Percentiles rank a stretch among this genome's conserved stretches.
phyloP scores from a whole-genome alignment of 1,284 basidiomycete genomes.

The Pterulicium gracile region DNA sequence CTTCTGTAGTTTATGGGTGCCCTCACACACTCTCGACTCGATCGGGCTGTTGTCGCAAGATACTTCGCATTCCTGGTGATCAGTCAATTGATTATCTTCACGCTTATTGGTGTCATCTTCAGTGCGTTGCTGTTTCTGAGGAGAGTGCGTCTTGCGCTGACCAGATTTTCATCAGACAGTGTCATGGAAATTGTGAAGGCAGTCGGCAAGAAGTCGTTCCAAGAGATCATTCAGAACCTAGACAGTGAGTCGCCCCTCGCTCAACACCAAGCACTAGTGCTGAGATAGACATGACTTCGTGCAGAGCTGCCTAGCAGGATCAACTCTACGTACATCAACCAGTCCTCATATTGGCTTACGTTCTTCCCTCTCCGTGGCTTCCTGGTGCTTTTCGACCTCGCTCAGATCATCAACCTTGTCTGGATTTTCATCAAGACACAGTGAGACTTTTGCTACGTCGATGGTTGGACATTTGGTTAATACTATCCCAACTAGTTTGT shows the following conservation, averaged over 20 bases:
- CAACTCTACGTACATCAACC: conserved; percentile 73
- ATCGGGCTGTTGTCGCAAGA: conserved; percentile 81
- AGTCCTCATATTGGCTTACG: conserved; percentile 87
- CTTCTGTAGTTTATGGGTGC: conserved; percentile 70
- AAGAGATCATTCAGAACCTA: conserved; percentile 57
- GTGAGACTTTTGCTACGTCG: conserved; percentile 19
- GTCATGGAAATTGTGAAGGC: conserved; percentile 58
- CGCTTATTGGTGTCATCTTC: conserved; percentile 81
- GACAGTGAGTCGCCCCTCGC: conserved; percentile 34
- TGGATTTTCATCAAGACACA: conserved; percentile 79
- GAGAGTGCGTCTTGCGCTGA: conserved; percentile 3
- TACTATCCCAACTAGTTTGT: conserved; percentile 25
- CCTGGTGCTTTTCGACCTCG: conserved; percentile 88
- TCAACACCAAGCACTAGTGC: not conserved
- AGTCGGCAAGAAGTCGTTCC: conserved; percentile 59
- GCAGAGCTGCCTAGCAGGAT: conserved; percentile 62
- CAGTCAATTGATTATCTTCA: conserved; percentile 86
- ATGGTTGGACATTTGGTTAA: no score
- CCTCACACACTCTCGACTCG: conserved; percentile 68
- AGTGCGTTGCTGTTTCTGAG: conserved; percentile 29
- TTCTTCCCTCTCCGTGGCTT: conserved; percentile 95
- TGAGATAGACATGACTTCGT: conserved; percentile 2
- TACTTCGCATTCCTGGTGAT: conserved; percentile 91
- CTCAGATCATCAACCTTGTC: conserved; percentile 87
- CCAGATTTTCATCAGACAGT: conserved; percentile 30